These are phyloP conservation scores for Aspergillus udagawae DNA, from an alignment of 2,329 filamentous ascomycete genomes.

Conservation along the genomic window DNA sequence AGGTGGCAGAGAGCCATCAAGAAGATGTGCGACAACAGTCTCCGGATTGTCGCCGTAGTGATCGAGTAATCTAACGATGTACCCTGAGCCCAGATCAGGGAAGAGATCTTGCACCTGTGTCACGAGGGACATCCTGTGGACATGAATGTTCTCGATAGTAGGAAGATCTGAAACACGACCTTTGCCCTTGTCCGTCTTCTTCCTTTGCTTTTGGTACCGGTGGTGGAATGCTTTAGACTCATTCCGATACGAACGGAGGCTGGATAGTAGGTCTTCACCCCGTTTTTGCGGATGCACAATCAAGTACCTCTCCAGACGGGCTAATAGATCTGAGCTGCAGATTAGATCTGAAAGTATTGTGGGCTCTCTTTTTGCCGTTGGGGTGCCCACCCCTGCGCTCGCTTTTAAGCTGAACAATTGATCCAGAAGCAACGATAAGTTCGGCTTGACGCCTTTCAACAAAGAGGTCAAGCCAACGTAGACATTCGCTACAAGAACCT, in stretches of 20 bases:
- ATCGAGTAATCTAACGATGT: constrained; percentile 73
- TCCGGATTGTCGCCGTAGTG: constrained; percentile 75
- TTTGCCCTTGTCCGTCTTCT: constrained; percentile 40
- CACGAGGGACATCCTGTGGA: constrained; percentile 79
- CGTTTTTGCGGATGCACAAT: constrained; percentile 36
- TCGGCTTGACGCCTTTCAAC: constrained; percentile 62
- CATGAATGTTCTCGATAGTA: constrained; percentile 54
- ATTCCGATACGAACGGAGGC: constrained; percentile 36
- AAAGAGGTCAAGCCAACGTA: constrained; percentile 74
- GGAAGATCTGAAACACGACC: constrained; percentile 24
- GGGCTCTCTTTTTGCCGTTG: constrained; percentile 34
- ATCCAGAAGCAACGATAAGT: constrained; percentile 72
- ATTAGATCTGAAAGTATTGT: constrained; percentile 79
- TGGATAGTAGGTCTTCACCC: constrained; percentile 37
- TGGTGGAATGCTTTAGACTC: constrained; percentile 37
- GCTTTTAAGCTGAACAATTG: constrained; percentile 77
- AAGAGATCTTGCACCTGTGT: constrained; percentile 93
- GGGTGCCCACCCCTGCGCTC: constrained; percentile 60
- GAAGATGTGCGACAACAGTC: constrained; percentile 72
- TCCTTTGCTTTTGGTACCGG: constrained; percentile 39
- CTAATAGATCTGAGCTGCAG: constrained; percentile 70
- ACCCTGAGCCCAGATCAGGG: constrained; percentile 77
- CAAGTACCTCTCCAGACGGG: constrained; percentile 36
- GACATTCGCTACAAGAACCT: constrained; percentile 64
- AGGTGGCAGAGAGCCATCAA: constrained; percentile 70